Conservation (phyloP, 1,284 basidiomycete species). For the Butyriboletus appendiculatus region DNA sequence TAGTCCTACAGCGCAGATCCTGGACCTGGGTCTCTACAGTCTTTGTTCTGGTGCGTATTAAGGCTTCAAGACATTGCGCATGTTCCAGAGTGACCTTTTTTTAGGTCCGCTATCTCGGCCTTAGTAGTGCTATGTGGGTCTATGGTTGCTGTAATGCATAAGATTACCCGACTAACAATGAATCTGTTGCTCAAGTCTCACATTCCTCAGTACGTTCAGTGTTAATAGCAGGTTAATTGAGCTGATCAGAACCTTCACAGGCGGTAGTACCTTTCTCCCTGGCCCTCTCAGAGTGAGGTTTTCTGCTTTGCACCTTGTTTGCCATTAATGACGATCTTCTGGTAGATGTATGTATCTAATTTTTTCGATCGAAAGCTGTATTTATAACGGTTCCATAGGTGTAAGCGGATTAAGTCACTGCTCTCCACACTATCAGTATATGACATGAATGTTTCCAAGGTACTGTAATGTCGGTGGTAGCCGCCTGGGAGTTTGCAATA, state of each 20-base stretch:
- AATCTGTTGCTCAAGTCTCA: background rate
- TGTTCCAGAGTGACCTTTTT: background rate
- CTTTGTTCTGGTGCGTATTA: background rate
- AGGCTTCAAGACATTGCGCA: background rate
- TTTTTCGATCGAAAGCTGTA: too few species aligned
- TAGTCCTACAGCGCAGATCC: background rate
- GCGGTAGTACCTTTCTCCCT: background rate
- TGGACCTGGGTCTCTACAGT: slow-evolving; percentile 1
- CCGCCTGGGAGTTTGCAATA: background rate
- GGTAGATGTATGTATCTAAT: slow-evolving; percentile 3
- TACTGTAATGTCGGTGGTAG: background rate
- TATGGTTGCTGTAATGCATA: background rate
- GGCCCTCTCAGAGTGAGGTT: background rate
- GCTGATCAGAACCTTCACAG: background rate
- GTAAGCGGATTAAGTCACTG: background rate
- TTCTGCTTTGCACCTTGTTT: background rate
- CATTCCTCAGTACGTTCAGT: background rate
- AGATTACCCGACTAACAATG: background rate
- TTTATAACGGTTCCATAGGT: background rate
- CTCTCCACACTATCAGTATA: background rate
- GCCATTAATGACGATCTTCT: background rate
- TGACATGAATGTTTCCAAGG: background rate
- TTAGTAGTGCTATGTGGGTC: slow-evolving; percentile 13
- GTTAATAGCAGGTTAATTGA: fast-evolving
- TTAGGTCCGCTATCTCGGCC: slow-evolving; percentile 13